Evolutionary conservation across 2,329 filamentous ascomycete genomes (phyloP).

Genomic region (Pseudogymnoascus verrucosus): DNA sequence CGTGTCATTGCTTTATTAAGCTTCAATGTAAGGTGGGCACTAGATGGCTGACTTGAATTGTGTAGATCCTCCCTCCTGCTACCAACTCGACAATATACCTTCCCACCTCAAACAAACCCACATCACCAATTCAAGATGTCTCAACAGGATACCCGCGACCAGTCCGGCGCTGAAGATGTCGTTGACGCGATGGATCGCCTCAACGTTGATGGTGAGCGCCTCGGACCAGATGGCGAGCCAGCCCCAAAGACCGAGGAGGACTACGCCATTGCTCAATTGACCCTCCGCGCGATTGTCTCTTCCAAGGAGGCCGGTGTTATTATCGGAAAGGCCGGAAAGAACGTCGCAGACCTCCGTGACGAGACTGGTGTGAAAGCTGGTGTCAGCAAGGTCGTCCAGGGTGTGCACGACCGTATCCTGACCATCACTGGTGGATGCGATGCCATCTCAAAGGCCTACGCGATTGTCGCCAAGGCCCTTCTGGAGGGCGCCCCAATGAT

Average conservation of each 20-base stretch:
- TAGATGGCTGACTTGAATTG: not conserved
- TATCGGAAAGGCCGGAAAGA: slow-evolving; percentile 97
- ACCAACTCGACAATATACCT: not conserved
- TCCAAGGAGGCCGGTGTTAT: slow-evolving; percentile 99
- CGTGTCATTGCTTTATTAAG: too few species aligned
- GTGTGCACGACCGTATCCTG: slow-evolving; percentile 92
- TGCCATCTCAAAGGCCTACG: slow-evolving; percentile 84
- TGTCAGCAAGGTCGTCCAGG: slow-evolving; percentile 96
- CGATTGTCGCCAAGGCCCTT: slow-evolving; percentile 82
- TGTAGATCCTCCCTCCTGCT: not conserved
- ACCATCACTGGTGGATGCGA: slow-evolving; percentile 89
- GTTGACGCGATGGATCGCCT: slow-evolving; percentile 56
- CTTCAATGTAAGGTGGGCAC: not conserved
- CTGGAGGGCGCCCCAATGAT: slow-evolving; percentile 89
- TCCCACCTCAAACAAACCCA: slow-evolving; percentile 5
- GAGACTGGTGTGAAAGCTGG: slow-evolving; percentile 97
- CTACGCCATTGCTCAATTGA: slow-evolving; percentile 86
- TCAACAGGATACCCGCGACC: slow-evolving; percentile 25
- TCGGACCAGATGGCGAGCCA: slow-evolving; percentile 67
- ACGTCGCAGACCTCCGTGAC: slow-evolving; percentile 92
- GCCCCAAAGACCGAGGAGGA: slow-evolving; percentile 92
- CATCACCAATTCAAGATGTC: slow-evolving; percentile 21
- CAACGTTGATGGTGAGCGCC: slow-evolving; percentile 45
- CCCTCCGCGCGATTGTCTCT: slow-evolving; percentile 92
- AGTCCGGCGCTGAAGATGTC: slow-evolving; percentile 40